phyloP scores from a whole-genome alignment of 345 rosid species.

The Gossypioides kirkii region DNA sequence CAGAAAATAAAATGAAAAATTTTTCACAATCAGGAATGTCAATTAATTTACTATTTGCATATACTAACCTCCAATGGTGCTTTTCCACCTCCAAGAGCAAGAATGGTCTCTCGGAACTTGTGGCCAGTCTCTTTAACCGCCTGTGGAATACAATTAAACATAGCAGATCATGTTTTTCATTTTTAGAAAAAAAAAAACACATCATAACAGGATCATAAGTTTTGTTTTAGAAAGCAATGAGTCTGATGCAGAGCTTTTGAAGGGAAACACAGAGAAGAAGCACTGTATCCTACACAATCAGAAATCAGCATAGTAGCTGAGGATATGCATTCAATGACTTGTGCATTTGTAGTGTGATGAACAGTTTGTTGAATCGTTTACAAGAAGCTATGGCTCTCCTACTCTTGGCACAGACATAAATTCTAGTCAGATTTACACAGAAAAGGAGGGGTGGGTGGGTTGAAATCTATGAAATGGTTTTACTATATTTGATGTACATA shows the following conservation, averaged over 20 bases:
- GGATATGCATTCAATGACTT: neutral
- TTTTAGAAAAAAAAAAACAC: neutral
- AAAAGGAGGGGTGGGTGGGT: neutral
- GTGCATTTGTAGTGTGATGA: neutral
- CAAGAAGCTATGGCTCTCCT: neutral
- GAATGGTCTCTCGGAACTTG: conserved; percentile 77
- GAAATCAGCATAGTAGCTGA: neutral
- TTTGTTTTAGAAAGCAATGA: neutral
- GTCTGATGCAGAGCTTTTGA: neutral
- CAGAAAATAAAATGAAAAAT: neutral
- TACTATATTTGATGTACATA: neutral
- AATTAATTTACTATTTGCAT: neutral
- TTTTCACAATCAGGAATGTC: neutral
- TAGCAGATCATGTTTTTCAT: neutral
- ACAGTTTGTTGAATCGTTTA: neutral
- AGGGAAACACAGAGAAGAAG: neutral
- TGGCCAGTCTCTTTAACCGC: conserved; percentile 76
- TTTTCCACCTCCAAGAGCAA: conserved; percentile 93
- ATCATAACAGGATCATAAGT: neutral
- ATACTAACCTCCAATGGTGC: conserved; percentile 63
- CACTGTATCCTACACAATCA: neutral
- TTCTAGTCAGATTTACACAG: neutral
- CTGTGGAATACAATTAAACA: conserved; percentile 34
- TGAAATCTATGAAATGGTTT: neutral
- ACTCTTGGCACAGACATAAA: neutral